Conservation (phyloP, 495 filamentous ascomycete genomes). For the Aspergillus nidulans region DNA sequence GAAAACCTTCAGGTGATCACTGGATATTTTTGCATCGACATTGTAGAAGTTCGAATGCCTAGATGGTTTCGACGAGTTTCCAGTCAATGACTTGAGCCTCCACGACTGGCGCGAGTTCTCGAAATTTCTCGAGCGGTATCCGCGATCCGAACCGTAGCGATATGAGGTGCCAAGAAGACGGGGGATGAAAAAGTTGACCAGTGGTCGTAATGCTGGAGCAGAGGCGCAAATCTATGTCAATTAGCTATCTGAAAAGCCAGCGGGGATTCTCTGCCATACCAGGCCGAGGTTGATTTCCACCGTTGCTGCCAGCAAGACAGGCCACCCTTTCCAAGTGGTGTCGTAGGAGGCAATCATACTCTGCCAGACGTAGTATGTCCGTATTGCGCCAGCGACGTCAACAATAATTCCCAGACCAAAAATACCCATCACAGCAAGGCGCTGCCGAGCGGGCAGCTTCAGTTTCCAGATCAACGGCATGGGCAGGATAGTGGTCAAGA, state of each 20-base stretch:
- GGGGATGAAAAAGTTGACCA: slow-evolving; percentile 43
- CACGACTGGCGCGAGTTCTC: slow-evolving; percentile 19
- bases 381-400: slow-evolving; percentile 51
- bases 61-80: slow-evolving; percentile 14
- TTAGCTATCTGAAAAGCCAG: background rate
- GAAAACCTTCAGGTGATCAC: slow-evolving; percentile 17
- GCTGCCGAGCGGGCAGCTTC: slow-evolving; percentile 49
- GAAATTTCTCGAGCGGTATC: slow-evolving; percentile 7
- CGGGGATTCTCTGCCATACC: slow-evolving; percentile 33
- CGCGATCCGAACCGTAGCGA: slow-evolving; percentile 14
- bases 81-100: slow-evolving; percentile 25
- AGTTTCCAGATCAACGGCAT: slow-evolving; percentile 56
- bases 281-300: slow-evolving; percentile 58
- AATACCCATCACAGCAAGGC: slow-evolving; percentile 52
- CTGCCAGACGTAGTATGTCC: slow-evolving; percentile 51
- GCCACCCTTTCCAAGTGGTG: slow-evolving; percentile 51
- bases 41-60: slow-evolving; percentile 7
- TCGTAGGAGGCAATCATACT: slow-evolving; percentile 48
- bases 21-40: background rate
- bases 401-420: slow-evolving; percentile 57
- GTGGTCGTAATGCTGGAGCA: slow-evolving; percentile 50
- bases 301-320: slow-evolving; percentile 46
- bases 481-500: slow-evolving; percentile 53
- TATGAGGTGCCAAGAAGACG: slow-evolving; percentile 31
- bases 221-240: slow-evolving; percentile 49